Conservation (phyloP, 768 basidiomycete species). For the Panaeolus cyanescens region DNA sequence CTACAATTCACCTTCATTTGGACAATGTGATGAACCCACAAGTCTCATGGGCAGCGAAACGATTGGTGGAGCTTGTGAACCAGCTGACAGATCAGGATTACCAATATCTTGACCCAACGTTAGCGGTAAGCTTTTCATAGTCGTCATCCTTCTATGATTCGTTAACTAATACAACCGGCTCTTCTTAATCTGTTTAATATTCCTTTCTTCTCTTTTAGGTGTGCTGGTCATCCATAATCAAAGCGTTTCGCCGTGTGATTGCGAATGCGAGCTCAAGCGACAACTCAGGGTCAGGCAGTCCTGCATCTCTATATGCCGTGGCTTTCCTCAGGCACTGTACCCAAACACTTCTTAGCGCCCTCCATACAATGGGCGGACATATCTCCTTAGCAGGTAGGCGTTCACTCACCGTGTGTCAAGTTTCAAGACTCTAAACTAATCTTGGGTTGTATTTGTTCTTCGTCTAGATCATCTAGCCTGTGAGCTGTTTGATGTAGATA, state of each 20-base stretch:
- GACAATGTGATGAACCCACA: conserved; percentile 40
- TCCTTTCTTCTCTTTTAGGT: conserved; percentile 14
- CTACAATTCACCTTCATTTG: conserved; percentile 52
- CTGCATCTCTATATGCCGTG: conserved; percentile 15
- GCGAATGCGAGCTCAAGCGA: conserved; percentile 11
- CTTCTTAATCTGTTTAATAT: background rate
- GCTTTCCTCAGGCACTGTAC: conserved; percentile 21
- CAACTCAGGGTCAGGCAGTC: conserved; percentile 10
- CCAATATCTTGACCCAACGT: conserved; percentile 52
- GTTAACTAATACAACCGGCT: background rate
- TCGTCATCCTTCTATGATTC: background rate
- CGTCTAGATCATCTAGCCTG: background rate
- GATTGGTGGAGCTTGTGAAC: conserved; percentile 45
- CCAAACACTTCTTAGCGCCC: conserved; percentile 16
- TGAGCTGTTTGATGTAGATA: background rate
- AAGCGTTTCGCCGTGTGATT: conserved; percentile 21
- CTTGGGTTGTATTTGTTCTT: background rate
- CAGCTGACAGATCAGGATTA: conserved; percentile 53
- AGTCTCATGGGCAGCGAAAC: conserved; percentile 43
- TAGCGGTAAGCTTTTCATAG: conserved; percentile 42
- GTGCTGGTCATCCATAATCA: conserved; percentile 27
- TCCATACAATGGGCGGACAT: conserved; percentile 14
- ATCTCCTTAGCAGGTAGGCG: conserved; percentile 21
- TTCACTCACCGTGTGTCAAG: background rate
- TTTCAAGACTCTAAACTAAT: background rate